Percentiles rank a stretch among this genome's conserved stretches.
These are phyloP conservation scores for Aspergillus bertholletiae DNA, from an alignment of 495 filamentous ascomycete genomes.

Conservation along the genomic window DNA sequence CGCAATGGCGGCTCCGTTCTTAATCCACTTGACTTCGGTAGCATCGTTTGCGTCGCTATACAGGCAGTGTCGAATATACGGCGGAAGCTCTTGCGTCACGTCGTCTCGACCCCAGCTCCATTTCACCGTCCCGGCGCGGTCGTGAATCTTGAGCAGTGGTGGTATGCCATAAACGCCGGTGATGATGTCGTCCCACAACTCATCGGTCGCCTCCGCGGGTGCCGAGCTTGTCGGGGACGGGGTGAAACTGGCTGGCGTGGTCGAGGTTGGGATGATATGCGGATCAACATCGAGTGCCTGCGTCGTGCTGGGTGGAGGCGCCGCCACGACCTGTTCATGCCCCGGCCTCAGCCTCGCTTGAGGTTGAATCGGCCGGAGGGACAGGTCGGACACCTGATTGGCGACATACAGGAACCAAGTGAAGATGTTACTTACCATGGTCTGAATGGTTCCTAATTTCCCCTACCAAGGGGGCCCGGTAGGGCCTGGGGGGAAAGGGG, in stretches of 20 bases:
- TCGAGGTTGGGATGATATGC: not conserved
- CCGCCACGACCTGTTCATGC: not conserved
- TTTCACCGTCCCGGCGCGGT: constrained; percentile 19
- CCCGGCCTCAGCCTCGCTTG: constrained; percentile 3
- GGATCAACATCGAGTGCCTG: no score
- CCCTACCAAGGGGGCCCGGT: not conserved
- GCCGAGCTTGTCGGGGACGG: not conserved
- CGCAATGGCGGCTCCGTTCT: constrained; percentile 18
- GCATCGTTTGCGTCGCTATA: constrained; percentile 24
- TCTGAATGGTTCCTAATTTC: not conserved
- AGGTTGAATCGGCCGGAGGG: constrained; percentile 1
- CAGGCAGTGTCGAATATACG: constrained; percentile 14
- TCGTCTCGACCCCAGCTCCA: constrained; percentile 25
- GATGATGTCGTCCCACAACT: constrained; percentile 25
- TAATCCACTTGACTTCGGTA: constrained; percentile 28
- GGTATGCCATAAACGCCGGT: constrained; percentile 25
- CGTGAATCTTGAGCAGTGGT: constrained; percentile 22
- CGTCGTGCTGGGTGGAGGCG: not conserved
- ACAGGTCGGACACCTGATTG: not conserved
- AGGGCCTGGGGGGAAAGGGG: not conserved
- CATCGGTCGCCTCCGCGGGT: not conserved
- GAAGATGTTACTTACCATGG: constrained; percentile 3
- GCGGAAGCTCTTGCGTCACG: constrained; percentile 19
- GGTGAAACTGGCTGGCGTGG: not conserved
- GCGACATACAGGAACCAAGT: not conserved